Conservation (phyloP, 179 eudicot species). For the Sideroxylon spinosum region DNA sequence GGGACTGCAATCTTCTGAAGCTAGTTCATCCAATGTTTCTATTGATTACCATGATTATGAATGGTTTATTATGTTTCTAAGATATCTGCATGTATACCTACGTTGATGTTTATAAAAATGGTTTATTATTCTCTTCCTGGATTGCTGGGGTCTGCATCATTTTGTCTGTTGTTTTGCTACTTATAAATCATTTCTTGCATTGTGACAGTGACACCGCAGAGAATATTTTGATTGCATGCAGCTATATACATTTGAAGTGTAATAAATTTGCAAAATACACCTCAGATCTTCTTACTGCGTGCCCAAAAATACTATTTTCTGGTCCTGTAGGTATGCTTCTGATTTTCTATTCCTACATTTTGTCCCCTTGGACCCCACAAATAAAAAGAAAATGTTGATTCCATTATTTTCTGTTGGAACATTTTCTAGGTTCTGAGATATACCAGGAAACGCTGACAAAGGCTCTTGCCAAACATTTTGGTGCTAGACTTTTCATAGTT, state of each 20-base stretch:
- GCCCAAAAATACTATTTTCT: slow-evolving; percentile 78
- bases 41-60: slow-evolving; percentile 1
- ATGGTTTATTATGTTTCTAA: background rate
- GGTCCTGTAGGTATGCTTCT: slow-evolving; percentile 83
- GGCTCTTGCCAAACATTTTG: slow-evolving; percentile 83
- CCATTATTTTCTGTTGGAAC: no score
- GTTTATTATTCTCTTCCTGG: background rate
- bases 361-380: background rate
- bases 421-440: slow-evolving; percentile 96
- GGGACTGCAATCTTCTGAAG: no score
- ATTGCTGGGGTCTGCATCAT: background rate
- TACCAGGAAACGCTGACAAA: slow-evolving; percentile 84
- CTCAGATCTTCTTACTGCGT: slow-evolving; percentile 72
- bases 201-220: slow-evolving; percentile 80
- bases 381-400: no score
- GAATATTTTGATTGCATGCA: slow-evolving; percentile 75
- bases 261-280: slow-evolving; percentile 54
- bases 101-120: no score
- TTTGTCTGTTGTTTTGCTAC: background rate
- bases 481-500: slow-evolving; percentile 65
- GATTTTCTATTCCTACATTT: background rate
- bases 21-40: background rate
- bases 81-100: background rate
- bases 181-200: slow-evolving; percentile 17
- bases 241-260: slow-evolving; percentile 77